Evolutionary conservation across 345 rosid genomes (phyloP).

Genomic region (Salix purpurea): DNA sequence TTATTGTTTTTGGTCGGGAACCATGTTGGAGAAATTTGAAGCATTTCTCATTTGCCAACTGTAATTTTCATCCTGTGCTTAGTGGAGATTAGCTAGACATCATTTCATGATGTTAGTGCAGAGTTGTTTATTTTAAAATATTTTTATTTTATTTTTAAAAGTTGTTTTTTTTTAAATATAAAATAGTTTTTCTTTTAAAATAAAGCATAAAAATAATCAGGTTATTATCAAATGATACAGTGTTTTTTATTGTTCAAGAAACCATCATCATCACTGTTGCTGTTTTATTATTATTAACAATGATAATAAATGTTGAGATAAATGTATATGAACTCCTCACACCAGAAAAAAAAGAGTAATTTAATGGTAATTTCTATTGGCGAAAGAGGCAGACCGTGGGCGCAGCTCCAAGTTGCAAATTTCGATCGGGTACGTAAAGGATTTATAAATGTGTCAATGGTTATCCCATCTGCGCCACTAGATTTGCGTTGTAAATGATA

Average conservation of each 20-base stretch:
- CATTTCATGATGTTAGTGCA: background rate
- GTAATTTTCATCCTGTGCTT: background rate
- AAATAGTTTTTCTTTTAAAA: no score
- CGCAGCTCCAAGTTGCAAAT: background rate
- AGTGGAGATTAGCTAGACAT: background rate
- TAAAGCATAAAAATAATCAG: no score
- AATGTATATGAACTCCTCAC: no score
- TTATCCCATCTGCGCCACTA: background rate
- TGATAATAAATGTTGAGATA: no score
- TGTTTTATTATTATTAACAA: no score
- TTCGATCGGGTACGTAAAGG: background rate
- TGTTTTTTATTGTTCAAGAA: background rate
- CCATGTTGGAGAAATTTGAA: background rate
- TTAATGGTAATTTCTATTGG: no score
- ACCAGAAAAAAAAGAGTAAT: no score
- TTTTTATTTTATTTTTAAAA: no score
- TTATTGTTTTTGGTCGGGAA: background rate
- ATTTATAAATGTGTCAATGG: background rate
- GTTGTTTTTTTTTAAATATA: no score
- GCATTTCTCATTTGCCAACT: background rate
- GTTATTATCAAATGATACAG: background rate
- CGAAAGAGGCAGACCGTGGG: background rate
- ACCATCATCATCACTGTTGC: background rate
- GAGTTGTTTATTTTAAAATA: no score
- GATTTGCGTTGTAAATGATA: no score